Conservation (phyloP, 352 stramenopile species). For the Aphanomyces cochlioides region DNA sequence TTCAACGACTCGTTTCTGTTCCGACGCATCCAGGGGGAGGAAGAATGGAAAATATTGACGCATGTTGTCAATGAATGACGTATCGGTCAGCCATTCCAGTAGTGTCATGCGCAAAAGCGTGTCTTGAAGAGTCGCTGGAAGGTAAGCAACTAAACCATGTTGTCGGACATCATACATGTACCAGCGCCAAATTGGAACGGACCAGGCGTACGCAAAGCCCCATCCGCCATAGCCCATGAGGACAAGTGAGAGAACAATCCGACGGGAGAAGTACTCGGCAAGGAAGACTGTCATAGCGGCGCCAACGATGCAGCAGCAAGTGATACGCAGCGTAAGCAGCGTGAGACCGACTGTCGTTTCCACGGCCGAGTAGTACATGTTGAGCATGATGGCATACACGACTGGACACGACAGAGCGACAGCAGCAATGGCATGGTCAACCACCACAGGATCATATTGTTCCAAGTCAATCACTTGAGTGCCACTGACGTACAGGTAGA, state of each 20-base stretch:
- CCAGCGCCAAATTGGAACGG: conserved; percentile 70
- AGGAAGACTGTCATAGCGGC: conserved; percentile 70
- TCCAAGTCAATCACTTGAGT: conserved; percentile 42
- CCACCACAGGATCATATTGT: conserved; percentile 67
- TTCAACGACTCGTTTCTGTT: conserved; percentile 68
- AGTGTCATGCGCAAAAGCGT: conserved; percentile 69
- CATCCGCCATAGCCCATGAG: conserved; percentile 58
- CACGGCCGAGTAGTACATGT: conserved; percentile 58
- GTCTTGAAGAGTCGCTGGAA: conserved; percentile 55
- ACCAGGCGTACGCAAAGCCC: conserved; percentile 75
- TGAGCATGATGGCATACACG: conserved; percentile 60
- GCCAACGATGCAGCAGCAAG: conserved; percentile 61
- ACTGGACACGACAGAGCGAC: conserved; percentile 56
- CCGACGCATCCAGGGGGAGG: conserved; percentile 55
- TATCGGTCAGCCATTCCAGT: conserved; percentile 80
- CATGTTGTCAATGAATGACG: conserved; percentile 64
- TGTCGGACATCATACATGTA: conserved; percentile 54
- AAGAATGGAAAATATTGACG: conserved; percentile 72
- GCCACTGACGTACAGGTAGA: conserved; percentile 25
- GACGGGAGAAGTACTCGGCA: conserved; percentile 67
- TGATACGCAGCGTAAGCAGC: conserved; percentile 54
- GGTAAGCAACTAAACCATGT: conserved; percentile 57
- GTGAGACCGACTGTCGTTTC: conserved; percentile 47
- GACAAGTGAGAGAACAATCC: conserved; percentile 66
- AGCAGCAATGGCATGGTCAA: conserved; percentile 68